Conservation (phyloP, 2,329 filamentous ascomycete species). For the Aspergillus sp. region DNA sequence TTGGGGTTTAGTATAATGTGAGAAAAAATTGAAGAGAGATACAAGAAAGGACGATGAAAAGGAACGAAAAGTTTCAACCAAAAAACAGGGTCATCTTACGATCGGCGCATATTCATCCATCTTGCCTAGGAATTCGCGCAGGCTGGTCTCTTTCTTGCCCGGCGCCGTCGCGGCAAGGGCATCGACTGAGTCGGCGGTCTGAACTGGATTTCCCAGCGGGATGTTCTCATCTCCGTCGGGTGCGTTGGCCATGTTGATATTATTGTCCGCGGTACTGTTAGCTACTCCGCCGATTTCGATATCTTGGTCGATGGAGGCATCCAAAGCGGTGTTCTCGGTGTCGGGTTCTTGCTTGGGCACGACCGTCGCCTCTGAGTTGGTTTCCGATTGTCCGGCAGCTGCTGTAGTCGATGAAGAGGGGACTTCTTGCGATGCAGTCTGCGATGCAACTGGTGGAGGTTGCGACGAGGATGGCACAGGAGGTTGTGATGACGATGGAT, state of each 20-base stretch:
- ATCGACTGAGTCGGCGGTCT: slow-evolving; percentile 31
- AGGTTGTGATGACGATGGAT: slow-evolving; percentile 29
- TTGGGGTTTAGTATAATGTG: slow-evolving; percentile 1
- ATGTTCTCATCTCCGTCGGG: slow-evolving; percentile 14
- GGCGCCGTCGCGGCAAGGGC: slow-evolving; percentile 56
- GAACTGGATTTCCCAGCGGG: slow-evolving; percentile 20
- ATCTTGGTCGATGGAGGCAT: slow-evolving; percentile 38
- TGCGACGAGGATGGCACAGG: slow-evolving; percentile 17
- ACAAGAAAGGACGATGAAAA: background rate
- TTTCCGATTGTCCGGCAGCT: slow-evolving; percentile 3
- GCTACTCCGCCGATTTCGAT: slow-evolving; percentile 34
- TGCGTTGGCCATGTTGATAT: slow-evolving; percentile 18
- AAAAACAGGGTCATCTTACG: slow-evolving; percentile 54
- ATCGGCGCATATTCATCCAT: slow-evolving; percentile 99
- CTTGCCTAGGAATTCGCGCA: slow-evolving; percentile 90
- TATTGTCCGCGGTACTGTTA: slow-evolving; percentile 11
- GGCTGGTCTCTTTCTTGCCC: slow-evolving; percentile 83
- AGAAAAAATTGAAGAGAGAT: background rate
- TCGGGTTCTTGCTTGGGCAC: slow-evolving; percentile 26
- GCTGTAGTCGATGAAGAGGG: slow-evolving; percentile 18
- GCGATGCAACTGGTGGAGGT: slow-evolving; percentile 20
- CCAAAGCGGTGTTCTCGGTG: slow-evolving; percentile 26
- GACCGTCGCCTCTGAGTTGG: slow-evolving; percentile 18
- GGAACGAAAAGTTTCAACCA: slow-evolving; percentile 2
- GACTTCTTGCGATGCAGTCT: slow-evolving; percentile 25